Evolutionary conservation across 1,139 yeast species (phyloP).

Genomic region (Taphrina communis): DNA sequence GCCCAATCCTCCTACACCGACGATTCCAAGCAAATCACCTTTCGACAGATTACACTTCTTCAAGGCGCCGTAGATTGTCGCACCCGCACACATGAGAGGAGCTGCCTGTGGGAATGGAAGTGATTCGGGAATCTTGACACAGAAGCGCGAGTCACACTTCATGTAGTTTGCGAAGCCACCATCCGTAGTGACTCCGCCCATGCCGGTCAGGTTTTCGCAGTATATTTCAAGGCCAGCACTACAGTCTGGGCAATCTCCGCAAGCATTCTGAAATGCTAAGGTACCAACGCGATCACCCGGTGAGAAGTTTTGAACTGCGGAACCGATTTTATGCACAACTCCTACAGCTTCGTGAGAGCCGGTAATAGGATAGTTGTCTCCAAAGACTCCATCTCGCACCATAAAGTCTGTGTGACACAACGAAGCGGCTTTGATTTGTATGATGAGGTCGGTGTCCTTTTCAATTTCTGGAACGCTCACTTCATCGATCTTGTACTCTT

Average conservation of each 20-base stretch:
- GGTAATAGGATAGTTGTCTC: slow-evolving; percentile 22
- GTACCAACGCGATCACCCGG: slow-evolving; percentile 24
- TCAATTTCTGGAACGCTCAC: slow-evolving; percentile 12
- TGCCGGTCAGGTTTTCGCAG: slow-evolving; percentile 29
- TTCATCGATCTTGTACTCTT: slow-evolving; percentile 20
- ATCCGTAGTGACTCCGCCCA: slow-evolving; percentile 27
- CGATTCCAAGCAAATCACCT: slow-evolving; percentile 79
- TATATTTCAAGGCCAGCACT: slow-evolving; percentile 23
- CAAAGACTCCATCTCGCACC: slow-evolving; percentile 63
- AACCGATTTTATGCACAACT: slow-evolving; percentile 2
- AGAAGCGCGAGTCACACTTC: slow-evolving; percentile 84
- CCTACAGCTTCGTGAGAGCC: slow-evolving; percentile 29
- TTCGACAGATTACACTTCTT: slow-evolving; percentile 69
- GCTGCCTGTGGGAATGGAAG: slow-evolving; percentile 75
- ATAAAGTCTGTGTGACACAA: slow-evolving; percentile 25
- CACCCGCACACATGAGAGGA: slow-evolving; percentile 81
- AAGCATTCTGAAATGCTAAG: slow-evolving; percentile 21
- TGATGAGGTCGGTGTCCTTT: slow-evolving; percentile 11
- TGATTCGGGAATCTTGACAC: slow-evolving; percentile 74
- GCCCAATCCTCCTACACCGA: slow-evolving; percentile 86
- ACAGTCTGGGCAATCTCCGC: slow-evolving; percentile 26
- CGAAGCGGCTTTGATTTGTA: slow-evolving; percentile 22
- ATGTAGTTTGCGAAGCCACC: slow-evolving; percentile 86
- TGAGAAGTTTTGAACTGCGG: neutral
- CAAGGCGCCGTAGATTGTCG: slow-evolving; percentile 82